Evolutionary conservation across 805 yeast genomes (phyloP).

Genomic region (Candida glaebosa): DNA sequence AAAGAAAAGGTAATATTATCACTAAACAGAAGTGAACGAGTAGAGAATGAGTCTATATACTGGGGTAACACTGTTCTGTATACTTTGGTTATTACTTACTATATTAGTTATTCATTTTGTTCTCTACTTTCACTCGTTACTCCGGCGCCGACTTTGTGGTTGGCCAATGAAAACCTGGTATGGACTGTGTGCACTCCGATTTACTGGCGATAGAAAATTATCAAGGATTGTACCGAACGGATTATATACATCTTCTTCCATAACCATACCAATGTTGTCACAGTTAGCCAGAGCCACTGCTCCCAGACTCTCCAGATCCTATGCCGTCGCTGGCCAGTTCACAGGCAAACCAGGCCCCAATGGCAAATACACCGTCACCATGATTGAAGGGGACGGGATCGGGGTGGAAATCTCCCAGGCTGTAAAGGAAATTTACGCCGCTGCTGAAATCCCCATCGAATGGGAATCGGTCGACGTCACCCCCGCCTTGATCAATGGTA

Average conservation of each 20-base stretch:
- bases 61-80: too few relatives aligned
- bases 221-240: background rate
- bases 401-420: slow-evolving; percentile 95
- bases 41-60: too few relatives aligned
- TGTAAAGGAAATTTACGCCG: slow-evolving; percentile 87
- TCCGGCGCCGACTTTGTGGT: slow-evolving; percentile 1
- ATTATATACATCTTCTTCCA: background rate
- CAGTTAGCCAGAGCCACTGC: slow-evolving; percentile 24
- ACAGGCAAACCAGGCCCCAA: slow-evolving; percentile 62
- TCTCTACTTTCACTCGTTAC: too few relatives aligned
- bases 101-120: too few relatives aligned
- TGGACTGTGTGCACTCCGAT: too few relatives aligned
- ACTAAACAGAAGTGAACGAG: too few relatives aligned
- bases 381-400: slow-evolving; percentile 97
- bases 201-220: too few relatives aligned
- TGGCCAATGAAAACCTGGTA: background rate
- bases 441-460: slow-evolving; percentile 93
- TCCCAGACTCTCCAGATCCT: slow-evolving; percentile 37
- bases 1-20: too few relatives aligned
- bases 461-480: slow-evolving; percentile 98
- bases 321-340: slow-evolving; percentile 59
- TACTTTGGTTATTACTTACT: too few relatives aligned
- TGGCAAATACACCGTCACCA: slow-evolving; percentile 89
- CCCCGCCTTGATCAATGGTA: slow-evolving; percentile 86
- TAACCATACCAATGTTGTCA: slow-evolving; percentile 26